Evolutionary conservation across 2,329 filamentous ascomycete species (phyloP), one percentile per base, ranked within the genome.

Genomic region (Nigrograna mackinnonii): DNA sequence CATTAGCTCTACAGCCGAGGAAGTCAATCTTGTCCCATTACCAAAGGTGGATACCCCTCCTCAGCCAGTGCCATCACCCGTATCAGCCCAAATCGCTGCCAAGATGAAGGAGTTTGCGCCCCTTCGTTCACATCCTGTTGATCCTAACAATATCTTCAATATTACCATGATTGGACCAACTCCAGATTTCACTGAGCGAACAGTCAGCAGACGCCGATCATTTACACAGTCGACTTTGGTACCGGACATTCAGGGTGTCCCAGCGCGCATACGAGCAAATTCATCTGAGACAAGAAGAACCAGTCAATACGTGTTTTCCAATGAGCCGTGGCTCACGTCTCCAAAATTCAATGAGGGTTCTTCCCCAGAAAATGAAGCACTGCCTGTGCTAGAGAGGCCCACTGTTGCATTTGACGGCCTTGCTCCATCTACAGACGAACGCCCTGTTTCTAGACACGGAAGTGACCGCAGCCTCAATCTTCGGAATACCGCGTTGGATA

Each of bases 121-220:
- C 12, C 50, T 68, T 21, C 40, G 58, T 19, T 67, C 63, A 13
- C 57, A 68, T 47, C 64, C 65, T 13, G 56, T 67, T 5, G 50
- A 58, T 19, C 35, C 54, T 44, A 21, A 36, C 11, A 11, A 11
- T 16, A 21, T 46, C 18, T 26, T 50, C 17, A 41, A 37, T 9
- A 28, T 28, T 2, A 12, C 24, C 14, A 14, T 12, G 14, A 12
- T 12, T 14, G 31, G 34, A 22, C 6, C 7, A 4, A 34, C 42
- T 6, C 44, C 49, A 32, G 41, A 49, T 12, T 37, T 37, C 3
- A 14, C 42, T 1, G 43, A 41, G 14, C 57, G 60, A 16, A 50
- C 56, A n/a, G 49, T 50, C 21, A 62, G 1, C 49, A 59, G 14
- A 22, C 32, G 13, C 5, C 46, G 16, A 34, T n/a, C n/a, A n/a